phyloP scores from a whole-genome alignment of 257 asterid genomes.

The Solanum raphanifolium region DNA sequence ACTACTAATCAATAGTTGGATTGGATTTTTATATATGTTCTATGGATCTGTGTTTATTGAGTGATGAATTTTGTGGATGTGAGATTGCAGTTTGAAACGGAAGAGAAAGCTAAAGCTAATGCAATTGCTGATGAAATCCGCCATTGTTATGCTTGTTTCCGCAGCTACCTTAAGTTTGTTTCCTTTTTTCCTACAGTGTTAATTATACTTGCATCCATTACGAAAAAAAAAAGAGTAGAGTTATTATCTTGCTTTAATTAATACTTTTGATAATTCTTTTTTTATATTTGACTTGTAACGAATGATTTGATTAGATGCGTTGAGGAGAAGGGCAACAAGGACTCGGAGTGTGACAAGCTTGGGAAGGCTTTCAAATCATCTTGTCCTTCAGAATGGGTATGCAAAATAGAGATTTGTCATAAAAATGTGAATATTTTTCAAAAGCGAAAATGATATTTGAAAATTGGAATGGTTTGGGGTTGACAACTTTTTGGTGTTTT shows the following conservation, averaged over 20 bases:
- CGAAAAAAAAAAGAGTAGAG: background rate
- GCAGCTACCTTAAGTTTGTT: background rate
- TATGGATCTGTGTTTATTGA: background rate
- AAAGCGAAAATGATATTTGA: no score
- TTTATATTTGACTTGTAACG: background rate
- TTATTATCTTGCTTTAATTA: no score
- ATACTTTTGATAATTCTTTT: background rate
- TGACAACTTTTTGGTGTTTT: no score
- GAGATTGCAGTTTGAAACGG: background rate
- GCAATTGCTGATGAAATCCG: background rate
- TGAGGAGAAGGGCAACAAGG: slow-evolving; percentile 26
- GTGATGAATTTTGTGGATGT: background rate
- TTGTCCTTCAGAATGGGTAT: slow-evolving; percentile 14
- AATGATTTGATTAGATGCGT: slow-evolving; percentile 19
- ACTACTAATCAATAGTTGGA: no score
- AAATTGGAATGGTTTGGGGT: background rate
- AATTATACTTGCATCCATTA: background rate
- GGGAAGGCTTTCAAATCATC: slow-evolving; percentile 6
- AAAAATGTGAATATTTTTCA: background rate
- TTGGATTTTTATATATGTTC: no score
- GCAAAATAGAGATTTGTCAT: no score
- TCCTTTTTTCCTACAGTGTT: background rate
- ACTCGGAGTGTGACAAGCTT: slow-evolving; percentile 28
- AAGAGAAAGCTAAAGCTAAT: background rate
- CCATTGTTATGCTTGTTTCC: background rate